Conservation (phyloP, 371 early-diverging fungal species). For the Vittaforma corneae region DNA sequence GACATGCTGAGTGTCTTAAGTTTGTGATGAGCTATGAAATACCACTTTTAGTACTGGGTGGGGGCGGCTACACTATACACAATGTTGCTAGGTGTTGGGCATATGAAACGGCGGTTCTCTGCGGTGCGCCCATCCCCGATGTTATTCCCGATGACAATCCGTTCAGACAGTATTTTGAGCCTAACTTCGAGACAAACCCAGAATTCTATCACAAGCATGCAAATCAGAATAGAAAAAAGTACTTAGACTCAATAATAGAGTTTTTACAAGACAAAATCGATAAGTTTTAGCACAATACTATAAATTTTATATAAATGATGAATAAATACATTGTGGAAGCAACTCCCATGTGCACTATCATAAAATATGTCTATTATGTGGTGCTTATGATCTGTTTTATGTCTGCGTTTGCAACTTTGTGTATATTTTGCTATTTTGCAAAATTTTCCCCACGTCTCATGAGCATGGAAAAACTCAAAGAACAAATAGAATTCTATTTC, state of each 20-base stretch:
- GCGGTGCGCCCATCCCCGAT: conserved; percentile 64
- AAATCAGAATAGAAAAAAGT: conserved; percentile 46
- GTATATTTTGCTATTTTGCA: too few species aligned
- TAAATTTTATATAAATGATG: not conserved
- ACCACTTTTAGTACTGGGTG: conserved; percentile 73
- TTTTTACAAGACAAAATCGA: conserved; percentile 45
- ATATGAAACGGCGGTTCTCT: conserved; percentile 82
- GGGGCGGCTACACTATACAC: conserved; percentile 81
- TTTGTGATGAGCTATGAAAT: conserved; percentile 69
- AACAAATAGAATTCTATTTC: conserved; percentile 58
- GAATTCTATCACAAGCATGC: conserved; percentile 20
- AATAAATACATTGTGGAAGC: not conserved
- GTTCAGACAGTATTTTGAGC: conserved; percentile 56
- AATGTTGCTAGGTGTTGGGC: conserved; percentile 86
- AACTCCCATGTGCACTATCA: too few species aligned
- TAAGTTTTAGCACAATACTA: conserved; percentile 42
- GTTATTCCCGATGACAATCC: conserved; percentile 49
- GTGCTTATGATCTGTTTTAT: too few species aligned
- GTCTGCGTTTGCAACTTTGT: too few species aligned
- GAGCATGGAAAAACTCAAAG: conserved; percentile 52
- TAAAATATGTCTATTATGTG: too few species aligned
- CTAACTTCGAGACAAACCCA: conserved; percentile 34
- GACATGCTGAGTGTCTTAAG: conserved; percentile 75
- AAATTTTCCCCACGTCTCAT: too few species aligned
- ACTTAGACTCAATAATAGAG: conserved; percentile 43